Base-by-base conservation (phyloP, 1,284 basidiomycete genomes). In the Cystobasidiaceae sp. region DNA sequence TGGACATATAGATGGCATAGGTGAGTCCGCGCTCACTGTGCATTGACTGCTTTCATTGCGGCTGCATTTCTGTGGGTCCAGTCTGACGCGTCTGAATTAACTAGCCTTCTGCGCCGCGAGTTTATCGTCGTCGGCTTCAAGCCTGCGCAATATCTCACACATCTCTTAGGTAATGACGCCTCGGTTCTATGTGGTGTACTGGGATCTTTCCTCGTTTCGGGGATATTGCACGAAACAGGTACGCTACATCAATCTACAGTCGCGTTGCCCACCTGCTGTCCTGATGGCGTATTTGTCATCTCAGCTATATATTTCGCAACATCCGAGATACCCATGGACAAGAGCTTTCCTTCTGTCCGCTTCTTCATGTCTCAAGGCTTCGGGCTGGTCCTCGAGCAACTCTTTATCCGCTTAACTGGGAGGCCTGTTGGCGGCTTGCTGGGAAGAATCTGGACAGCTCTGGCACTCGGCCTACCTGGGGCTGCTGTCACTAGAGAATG, bases 1-100 rank as follows among this genome's bases (percentile, higher is more conserved):
- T 64, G 61, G 61, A 64, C 61, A 2, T 64, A 64, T 33, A 39
- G 61, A 19, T 64, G 61, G 61, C 61, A 64, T 41, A 62, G 60
- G 60, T 62, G 33, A 21, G n/a, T n/a, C n/a, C 11, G 4, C 34
- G 0, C 21, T 4, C n/a, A n/a, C n/a, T n/a, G n/a, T n/a, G n/a
- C n/a, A n/a, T n/a, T n/a, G n/a, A n/a, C n/a, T n/a, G n/a, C n/a
- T n/a, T n/a, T n/a, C n/a, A n/a, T 15, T 32, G 27, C 27, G 6
- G 15, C n/a, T n/a, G n/a, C n/a, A n/a, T n/a, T 25, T 46, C 23
- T 46, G n/a, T 3, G 45, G 6, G n/a, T n/a, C n/a, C n/a, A n/a
- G n/a, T n/a, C n/a, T n/a, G n/a, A n/a, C n/a, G n/a, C n/a, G n/a
- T n/a, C n/a, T n/a, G n/a, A n/a, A n/a, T n/a, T n/a, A n/a, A n/a